Conservation (phyloP, 1,284 basidiomycete species). For the Kwoniella shivajii region DNA sequence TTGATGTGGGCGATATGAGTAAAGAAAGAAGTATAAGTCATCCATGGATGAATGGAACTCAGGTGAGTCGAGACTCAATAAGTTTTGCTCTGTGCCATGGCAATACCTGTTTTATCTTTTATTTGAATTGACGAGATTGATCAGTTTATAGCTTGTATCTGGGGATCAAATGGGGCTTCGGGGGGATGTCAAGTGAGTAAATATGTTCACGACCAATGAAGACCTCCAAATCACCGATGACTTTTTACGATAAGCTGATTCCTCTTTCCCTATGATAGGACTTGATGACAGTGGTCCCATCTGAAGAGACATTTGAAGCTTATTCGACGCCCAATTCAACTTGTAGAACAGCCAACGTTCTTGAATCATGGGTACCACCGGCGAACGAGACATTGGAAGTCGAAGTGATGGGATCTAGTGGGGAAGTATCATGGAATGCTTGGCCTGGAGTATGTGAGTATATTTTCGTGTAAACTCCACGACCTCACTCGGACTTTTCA, state of each 20-base stretch:
- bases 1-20: constrained; percentile 28
- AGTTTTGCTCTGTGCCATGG: no score
- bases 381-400: constrained; percentile 27
- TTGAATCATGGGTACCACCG: constrained; percentile 32
- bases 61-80: constrained; percentile 5
- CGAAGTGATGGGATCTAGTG: constrained; percentile 21
- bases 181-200: constrained; percentile 34
- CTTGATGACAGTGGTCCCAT: constrained; percentile 28
- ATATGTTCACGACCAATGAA: not conserved
- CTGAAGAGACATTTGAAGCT: constrained; percentile 17
- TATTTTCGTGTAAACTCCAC: no score
- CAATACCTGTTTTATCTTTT: no score
- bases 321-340: constrained; percentile 20
- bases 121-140: not conserved
- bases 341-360: constrained; percentile 21
- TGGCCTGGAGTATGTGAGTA: constrained; percentile 34
- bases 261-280: constrained; percentile 16
- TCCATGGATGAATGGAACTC: constrained; percentile 35
- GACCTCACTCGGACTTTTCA: no score
- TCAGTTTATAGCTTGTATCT: constrained; percentile 33
- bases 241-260: not conserved
- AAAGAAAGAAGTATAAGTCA: constrained; percentile 13
- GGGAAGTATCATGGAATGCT: constrained; percentile 25
- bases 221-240: not conserved
- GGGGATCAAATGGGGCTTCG: constrained; percentile 26